A percentile compares a stretch with the other conserved stretches of the same genome.
Conservation (phyloP, 2,329 filamentous ascomycete genomes). For the Alternaria triticimaculans region DNA sequence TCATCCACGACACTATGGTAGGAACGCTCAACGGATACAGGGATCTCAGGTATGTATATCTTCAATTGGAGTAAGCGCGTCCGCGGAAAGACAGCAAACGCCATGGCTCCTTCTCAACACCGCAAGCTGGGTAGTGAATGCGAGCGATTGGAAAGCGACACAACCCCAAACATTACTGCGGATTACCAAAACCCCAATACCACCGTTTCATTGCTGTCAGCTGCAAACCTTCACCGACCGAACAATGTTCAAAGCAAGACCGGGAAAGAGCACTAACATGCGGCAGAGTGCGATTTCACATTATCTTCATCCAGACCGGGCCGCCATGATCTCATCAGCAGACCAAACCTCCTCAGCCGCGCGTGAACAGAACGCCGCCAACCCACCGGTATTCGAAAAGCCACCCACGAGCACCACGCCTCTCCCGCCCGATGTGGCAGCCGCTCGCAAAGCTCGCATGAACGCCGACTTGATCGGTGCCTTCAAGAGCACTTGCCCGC, state of each 20-base stretch:
- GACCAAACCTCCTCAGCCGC: not conserved
- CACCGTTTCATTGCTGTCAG: not conserved
- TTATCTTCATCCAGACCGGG: not conserved
- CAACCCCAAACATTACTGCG: not conserved
- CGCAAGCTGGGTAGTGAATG: not conserved
- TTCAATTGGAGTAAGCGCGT: not conserved
- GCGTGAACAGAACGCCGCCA: not conserved
- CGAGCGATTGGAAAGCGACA: not conserved
- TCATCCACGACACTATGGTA: not conserved
- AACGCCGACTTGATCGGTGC: conserved; percentile 29
- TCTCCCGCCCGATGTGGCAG: conserved; percentile 17
- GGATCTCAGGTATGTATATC: not conserved
- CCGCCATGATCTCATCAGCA: not conserved
- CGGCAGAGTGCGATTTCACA: not conserved
- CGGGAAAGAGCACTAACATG: not conserved
- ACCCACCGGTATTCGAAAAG: not conserved
- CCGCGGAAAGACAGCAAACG: not conserved
- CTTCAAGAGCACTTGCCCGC: conserved; percentile 4
- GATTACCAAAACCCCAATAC: not conserved
- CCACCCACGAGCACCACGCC: not conserved
- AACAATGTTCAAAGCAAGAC: not conserved
- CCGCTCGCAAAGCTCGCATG: conserved; percentile 20
- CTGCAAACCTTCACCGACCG: too few relatives aligned
- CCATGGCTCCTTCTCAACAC: not conserved
- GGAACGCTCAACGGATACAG: not conserved